Conservation (phyloP, 148 eudicot species). For the Drosera capensis region DNA sequence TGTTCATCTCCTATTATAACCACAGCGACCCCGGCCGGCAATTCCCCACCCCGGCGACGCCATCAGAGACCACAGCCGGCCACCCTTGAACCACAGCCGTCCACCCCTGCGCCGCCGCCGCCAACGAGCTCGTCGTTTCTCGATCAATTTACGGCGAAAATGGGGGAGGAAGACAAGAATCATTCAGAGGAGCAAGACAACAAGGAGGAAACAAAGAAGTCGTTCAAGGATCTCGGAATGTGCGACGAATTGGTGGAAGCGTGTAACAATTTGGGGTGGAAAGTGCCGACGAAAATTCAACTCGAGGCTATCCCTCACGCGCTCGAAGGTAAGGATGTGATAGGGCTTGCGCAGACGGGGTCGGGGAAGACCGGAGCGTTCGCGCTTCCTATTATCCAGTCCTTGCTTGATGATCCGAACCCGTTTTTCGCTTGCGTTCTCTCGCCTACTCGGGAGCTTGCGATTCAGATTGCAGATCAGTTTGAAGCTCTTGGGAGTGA, state of each 20-base stretch:
- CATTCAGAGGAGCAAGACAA: constrained; percentile 19
- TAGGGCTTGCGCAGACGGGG: constrained; percentile 94
- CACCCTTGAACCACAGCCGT: too few relatives aligned
- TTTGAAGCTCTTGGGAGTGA: constrained; percentile 81
- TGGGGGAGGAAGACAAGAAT: too few relatives aligned
- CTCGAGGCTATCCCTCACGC: constrained; percentile 70
- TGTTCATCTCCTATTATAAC: too few relatives aligned
- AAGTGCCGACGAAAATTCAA: constrained; percentile 59
- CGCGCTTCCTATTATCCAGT: constrained; percentile 71
- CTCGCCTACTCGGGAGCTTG: constrained; percentile 85
- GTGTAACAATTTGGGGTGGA: constrained; percentile 53
- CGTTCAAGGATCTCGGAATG: constrained; percentile 62
- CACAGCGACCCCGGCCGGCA: too few relatives aligned
- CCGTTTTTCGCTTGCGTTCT: constrained; percentile 78
- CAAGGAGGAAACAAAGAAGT: constrained; percentile 18
- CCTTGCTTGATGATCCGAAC: constrained; percentile 44
- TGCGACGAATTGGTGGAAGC: constrained; percentile 57
- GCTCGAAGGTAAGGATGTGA: constrained; percentile 64
- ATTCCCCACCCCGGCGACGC: too few relatives aligned
- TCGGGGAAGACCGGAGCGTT: constrained; percentile 99
- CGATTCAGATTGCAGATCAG: constrained; percentile 88
- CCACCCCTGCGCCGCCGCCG: too few relatives aligned
- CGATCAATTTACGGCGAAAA: too few relatives aligned
- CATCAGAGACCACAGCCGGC: too few relatives aligned
- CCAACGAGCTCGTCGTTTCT: too few relatives aligned